Evolutionary conservation across 495 filamentous ascomycete species (phyloP).

Genomic region (Hyphodiscus hymeniophilus): DNA sequence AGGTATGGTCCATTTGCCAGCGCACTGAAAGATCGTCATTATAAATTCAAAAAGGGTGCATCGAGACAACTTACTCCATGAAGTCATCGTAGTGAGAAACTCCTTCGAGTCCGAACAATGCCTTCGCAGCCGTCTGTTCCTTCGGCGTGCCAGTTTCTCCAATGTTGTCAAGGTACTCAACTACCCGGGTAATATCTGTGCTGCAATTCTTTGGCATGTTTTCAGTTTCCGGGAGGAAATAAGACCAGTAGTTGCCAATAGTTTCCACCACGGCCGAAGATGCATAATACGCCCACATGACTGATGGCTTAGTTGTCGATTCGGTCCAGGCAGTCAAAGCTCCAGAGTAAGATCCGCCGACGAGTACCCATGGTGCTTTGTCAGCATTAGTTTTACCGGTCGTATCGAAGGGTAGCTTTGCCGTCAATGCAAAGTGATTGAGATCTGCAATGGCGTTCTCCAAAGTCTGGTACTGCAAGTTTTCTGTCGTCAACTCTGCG

Average conservation of each 20-base stretch:
- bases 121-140: slow-evolving; percentile 44
- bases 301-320: slow-evolving; percentile 44
- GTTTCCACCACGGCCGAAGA: slow-evolving; percentile 56
- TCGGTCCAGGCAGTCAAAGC: slow-evolving; percentile 56
- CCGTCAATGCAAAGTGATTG: slow-evolving; percentile 52
- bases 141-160: slow-evolving; percentile 32
- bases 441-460: slow-evolving; percentile 54
- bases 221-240: slow-evolving; percentile 53
- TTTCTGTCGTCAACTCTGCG: slow-evolving; percentile 42
- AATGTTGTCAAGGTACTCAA: slow-evolving; percentile 47
- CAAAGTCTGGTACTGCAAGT: slow-evolving; percentile 54
- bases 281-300: slow-evolving; percentile 60
- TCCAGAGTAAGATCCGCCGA: slow-evolving; percentile 58
- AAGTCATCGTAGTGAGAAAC: slow-evolving; percentile 53
- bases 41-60: neutral
- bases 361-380: slow-evolving; percentile 55
- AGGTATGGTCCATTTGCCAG: slow-evolving; percentile 48
- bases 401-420: slow-evolving; percentile 48
- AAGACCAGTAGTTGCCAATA: slow-evolving; percentile 57
- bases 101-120: slow-evolving; percentile 46
- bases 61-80: slow-evolving; percentile 33
- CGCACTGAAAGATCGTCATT: slow-evolving; percentile 23
- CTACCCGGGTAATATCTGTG: slow-evolving; percentile 43
- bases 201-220: slow-evolving; percentile 60
- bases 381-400: slow-evolving; percentile 42